Conservation (phyloP, 768 basidiomycete genomes). For the Clitopilus hobsonii region DNA sequence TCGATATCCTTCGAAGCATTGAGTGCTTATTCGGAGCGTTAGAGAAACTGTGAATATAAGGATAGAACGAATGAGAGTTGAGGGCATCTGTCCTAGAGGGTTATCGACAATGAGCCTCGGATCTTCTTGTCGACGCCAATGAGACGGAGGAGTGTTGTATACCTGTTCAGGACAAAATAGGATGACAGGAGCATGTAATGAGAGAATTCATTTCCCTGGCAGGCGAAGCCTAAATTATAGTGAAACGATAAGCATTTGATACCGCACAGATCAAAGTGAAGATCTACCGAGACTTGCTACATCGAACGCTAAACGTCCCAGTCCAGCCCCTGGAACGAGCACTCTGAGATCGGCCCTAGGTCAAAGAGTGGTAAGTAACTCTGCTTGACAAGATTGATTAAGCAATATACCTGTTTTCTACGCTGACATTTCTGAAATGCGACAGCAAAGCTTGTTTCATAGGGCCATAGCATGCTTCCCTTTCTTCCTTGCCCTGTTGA, state of each 20-base stretch:
- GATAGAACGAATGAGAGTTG: slow-evolving; percentile 75
- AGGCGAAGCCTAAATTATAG: slow-evolving; percentile 65
- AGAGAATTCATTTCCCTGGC: slow-evolving; percentile 94
- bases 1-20: slow-evolving; percentile 61
- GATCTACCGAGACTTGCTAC: slow-evolving; percentile 70
- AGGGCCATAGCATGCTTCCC: slow-evolving; percentile 76
- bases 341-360: slow-evolving; percentile 57
- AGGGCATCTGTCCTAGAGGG: slow-evolving; percentile 54
- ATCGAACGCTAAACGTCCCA: slow-evolving; percentile 87
- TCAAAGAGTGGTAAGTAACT: neutral
- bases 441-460: slow-evolving; percentile 70
- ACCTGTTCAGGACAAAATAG: slow-evolving; percentile 86
- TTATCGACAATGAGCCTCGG: neutral
- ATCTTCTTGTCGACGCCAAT: slow-evolving; percentile 2
- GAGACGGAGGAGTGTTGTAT: slow-evolving; percentile 11
- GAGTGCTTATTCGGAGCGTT: slow-evolving; percentile 59
- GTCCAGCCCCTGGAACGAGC: slow-evolving; percentile 86
- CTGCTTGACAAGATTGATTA: slow-evolving; percentile 2
- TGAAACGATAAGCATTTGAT: neutral
- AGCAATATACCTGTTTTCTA: slow-evolving; percentile 44
- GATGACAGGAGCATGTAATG: slow-evolving; percentile 93
- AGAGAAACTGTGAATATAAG: slow-evolving; percentile 90
- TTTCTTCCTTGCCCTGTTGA: slow-evolving; percentile 78
- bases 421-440: slow-evolving; percentile 55
- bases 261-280: neutral